Percentiles rank a stretch among this genome's conserved stretches.
Evolutionary conservation across 2,329 filamentous ascomycete species (phyloP).

Genomic region (Purpureocillium takamizusanense): DNA sequence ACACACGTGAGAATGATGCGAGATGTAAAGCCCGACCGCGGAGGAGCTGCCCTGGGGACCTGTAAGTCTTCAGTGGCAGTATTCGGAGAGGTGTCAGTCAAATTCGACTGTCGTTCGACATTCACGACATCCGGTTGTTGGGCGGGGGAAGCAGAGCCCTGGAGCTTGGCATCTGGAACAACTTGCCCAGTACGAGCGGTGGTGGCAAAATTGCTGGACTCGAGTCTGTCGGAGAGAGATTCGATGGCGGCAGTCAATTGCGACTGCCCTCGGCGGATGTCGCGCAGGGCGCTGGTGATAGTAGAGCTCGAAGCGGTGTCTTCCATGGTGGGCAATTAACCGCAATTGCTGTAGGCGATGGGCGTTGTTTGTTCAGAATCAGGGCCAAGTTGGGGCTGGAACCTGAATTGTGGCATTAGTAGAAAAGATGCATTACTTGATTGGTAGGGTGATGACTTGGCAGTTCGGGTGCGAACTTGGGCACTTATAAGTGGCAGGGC

Average conservation of each 20-base stretch:
- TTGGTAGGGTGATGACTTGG: no score
- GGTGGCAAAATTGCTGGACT: conserved; percentile 6
- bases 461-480: no score
- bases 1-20: conserved; percentile 46
- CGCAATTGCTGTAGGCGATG: no score
- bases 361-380: no score
- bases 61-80: not conserved
- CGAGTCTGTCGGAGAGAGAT: conserved; percentile 22
- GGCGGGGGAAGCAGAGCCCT: conserved; percentile 1
- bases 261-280: conserved; percentile 32
- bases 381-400: no score
- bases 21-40: conserved; percentile 39
- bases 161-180: not conserved
- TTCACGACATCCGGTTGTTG: not conserved
- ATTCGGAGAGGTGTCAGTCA: not conserved
- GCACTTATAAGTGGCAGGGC: no score
- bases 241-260: conserved; percentile 31
- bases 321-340: conserved; percentile 17
- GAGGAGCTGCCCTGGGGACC: conserved; percentile 16
- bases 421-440: no score
- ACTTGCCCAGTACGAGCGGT: conserved; percentile 4
- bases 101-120: not conserved
- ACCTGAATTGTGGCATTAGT: no score
- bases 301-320: conserved; percentile 11
- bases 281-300: conserved; percentile 22